Evolutionary conservation across 768 basidiomycete species (phyloP), one percentile per base, ranked within the genome.

Genomic region (Pleurotus ostreatus): DNA sequence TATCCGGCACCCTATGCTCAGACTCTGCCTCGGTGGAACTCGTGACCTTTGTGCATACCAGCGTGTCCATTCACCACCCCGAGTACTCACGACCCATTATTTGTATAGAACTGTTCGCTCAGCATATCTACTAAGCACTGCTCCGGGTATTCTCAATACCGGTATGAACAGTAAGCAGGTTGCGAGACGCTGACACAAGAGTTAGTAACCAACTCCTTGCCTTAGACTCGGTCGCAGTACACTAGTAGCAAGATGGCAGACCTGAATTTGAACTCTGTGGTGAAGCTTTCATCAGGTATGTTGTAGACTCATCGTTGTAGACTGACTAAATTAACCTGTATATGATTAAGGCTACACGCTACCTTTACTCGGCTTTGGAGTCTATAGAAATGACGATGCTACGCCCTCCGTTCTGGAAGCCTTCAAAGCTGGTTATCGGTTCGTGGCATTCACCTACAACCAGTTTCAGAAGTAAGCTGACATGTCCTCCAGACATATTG

Each of bases 301-400:
- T 55, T 16, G 25, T 41, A 4, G 41, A 16, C 11, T 23, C 16
- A 8, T 18, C 23, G 25, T 16, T 11, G 13, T 23, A 15, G 2
- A 43, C 43, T 16, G 11, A 44, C 40, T 55, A 44, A 43, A 40
- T 2, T 25, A 57, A 47, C 23, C 57, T 65, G 25, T 48, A 59
- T 15, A 57, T 16, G 9, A 12, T 2, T 2, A 11, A 62, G 84
- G 84, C 8, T 68, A 74, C 62, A 55, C 66, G 16, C 77, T 87
- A 66, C 86, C 86, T 18, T 62, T 77, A 11, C 68, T 87, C 1
- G 85, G 86, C 6, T 80, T 86, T 54, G 85, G 78, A 46, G 85
- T 87, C 9, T 86, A 81, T 60, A 70, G 78, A 61, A 86, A 85
- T 64, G 71, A 76, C 59, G 71, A 76, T 46, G 70, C 81, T 46